phyloP scores from a whole-genome alignment of 1,284 basidiomycete genomes.

The Schizophyllum commune region DNA sequence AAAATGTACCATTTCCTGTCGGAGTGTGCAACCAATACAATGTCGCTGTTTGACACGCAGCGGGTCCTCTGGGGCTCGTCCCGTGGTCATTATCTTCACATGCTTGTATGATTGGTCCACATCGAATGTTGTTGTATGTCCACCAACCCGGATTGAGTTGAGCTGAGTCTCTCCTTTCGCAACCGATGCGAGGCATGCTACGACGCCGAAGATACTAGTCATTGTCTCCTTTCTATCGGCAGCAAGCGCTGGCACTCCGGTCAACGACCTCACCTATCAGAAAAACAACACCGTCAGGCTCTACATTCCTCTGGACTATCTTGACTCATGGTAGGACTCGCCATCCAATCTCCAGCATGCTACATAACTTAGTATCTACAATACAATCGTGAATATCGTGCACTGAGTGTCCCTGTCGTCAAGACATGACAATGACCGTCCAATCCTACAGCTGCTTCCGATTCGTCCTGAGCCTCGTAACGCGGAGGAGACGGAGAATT shows the following conservation, averaged over 20 bases:
- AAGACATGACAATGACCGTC: background rate
- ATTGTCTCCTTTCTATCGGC: no score
- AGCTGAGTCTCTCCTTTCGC: no score
- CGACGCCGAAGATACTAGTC: no score
- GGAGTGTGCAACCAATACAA: conserved; percentile 26
- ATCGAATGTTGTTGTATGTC: background rate
- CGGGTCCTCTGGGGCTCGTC: conserved; percentile 52
- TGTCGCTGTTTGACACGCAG: conserved; percentile 81
- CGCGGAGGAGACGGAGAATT: background rate
- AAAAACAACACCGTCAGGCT: no score
- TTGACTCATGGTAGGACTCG: no score
- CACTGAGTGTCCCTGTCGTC: background rate
- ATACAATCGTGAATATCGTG: background rate
- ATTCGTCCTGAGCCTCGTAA: background rate
- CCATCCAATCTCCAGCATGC: background rate
- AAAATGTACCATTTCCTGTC: conserved; percentile 11
- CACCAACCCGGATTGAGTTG: no score
- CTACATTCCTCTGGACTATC: no score
- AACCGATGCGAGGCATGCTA: no score
- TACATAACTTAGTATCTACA: background rate
- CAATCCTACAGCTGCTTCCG: background rate
- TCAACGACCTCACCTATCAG: no score
- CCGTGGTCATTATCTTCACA: conserved; percentile 55
- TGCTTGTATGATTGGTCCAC: background rate
- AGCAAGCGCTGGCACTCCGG: no score